These are phyloP conservation scores for Pythium brachiatum DNA, from an alignment of 352 stramenopile genomes.

Conservation along the genomic window DNA sequence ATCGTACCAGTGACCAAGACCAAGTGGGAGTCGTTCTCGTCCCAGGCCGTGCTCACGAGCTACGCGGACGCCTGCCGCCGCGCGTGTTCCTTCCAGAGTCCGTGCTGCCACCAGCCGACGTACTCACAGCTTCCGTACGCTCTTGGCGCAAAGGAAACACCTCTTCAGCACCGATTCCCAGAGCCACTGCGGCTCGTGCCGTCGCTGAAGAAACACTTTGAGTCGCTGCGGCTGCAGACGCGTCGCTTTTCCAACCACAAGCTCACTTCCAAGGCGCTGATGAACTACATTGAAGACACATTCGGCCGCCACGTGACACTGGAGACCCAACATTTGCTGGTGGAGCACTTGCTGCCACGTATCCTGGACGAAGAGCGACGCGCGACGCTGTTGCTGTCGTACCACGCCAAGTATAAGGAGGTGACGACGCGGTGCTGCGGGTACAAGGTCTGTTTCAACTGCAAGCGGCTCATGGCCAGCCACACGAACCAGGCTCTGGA, in stretches of 20 bases:
- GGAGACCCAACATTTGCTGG: conserved; percentile 12
- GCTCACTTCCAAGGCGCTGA: conserved; percentile 10
- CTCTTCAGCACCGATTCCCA: background rate
- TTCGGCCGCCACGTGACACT: conserved; percentile 14
- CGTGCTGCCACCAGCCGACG: conserved; percentile 25
- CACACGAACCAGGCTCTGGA: background rate
- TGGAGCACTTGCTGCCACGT: conserved; percentile 16
- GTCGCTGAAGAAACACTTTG: conserved; percentile 7
- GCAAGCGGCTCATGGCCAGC: conserved; percentile 17
- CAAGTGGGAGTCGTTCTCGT: conserved; percentile 10
- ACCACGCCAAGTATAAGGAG: conserved; percentile 26
- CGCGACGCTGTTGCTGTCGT: conserved; percentile 22
- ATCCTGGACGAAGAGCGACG: conserved; percentile 25
- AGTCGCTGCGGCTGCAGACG: conserved; percentile 1
- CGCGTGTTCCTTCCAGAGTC: conserved; percentile 25
- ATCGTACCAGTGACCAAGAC: conserved; percentile 24
- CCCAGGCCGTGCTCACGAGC: background rate
- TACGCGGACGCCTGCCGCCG: conserved; percentile 14
- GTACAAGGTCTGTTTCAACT: conserved; percentile 24
- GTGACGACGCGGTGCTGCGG: conserved; percentile 23
- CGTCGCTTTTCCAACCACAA: conserved; percentile 17
- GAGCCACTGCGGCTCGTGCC: conserved; percentile 5
- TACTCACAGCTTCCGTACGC: conserved; percentile 24
- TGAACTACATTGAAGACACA: conserved; percentile 15
- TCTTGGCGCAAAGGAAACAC: background rate